Evolutionary conservation across 2,329 filamentous ascomycete genomes (phyloP), one percentile per base, ranked within the genome.

Genomic region (Pleomassaria siparia): DNA sequence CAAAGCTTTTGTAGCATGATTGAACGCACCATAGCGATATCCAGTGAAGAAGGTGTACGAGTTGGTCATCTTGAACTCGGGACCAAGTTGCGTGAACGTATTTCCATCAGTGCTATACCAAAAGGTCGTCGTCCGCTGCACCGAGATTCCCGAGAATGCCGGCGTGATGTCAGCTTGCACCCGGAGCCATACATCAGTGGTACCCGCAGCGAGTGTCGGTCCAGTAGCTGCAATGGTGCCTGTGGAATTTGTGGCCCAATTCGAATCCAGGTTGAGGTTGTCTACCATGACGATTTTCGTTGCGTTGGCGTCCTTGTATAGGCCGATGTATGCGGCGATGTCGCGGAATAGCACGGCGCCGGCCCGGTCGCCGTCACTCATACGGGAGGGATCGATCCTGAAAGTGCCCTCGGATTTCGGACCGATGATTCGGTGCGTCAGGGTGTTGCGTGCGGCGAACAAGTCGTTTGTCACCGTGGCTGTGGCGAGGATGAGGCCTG

Each of bases 281-380:
- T 74, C 69, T 7, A 67, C 61, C 56, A 68, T 62, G 39, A 69
- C 63, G 8, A 69, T 48, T 6, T 71, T 63, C 2, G 75, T 58
- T 3, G 66, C 54, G 0, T 75, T 50, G 5, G 55, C 69, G 11
- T 67, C 63, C 40, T 74, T 73, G 47, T 73, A 58, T 9, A 84
- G 62, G 1, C 77, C 80, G 24, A 84, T 78, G 59, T 76, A 83
- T 0, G 78, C 78, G 0, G 72, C 74, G 11, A 71, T 66, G 52
- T 84, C 78, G 1, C 81, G 75, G 64, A 84, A 80, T 4, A 78
- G 66, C 0, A 78, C 75, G 0, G 81, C 69, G 1, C 81, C 81
- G 0, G 75, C 71, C 11, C 74, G 70, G 49, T 84, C 81, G 2
- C 80, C 81, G 42, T 76, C 72, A 0, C 63, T 59, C 74, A 83